A percentile compares a stretch with the other conserved stretches of the same genome.
Conservation (phyloP, 73 alveolate species). For the Tetrahymena borealis region DNA sequence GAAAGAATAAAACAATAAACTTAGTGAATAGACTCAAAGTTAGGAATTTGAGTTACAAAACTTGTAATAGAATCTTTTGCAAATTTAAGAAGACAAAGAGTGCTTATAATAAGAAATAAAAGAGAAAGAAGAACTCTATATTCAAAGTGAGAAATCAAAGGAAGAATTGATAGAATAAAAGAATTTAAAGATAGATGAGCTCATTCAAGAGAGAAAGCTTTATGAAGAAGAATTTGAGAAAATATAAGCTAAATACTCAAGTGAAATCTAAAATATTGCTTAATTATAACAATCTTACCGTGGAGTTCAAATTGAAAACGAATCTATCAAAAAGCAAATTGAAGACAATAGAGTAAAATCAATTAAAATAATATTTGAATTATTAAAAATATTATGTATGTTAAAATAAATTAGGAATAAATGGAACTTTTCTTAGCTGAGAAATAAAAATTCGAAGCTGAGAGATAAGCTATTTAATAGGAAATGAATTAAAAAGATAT, state of each 20-base stretch:
- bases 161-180: background rate
- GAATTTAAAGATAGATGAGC: background rate
- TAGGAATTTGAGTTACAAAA: background rate
- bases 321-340: background rate
- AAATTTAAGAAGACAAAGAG: background rate
- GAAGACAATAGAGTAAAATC: background rate
- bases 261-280: background rate
- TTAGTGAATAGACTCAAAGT: background rate
- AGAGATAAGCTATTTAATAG: background rate
- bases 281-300: background rate
- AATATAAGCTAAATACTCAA: background rate
- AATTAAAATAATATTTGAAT: background rate
- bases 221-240: background rate
- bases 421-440: background rate
- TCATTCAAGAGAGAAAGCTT: background rate
- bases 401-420: background rate
- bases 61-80: background rate
- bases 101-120: background rate
- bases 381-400: background rate
- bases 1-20: background rate
- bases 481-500: background rate
- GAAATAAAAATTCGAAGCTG: background rate
- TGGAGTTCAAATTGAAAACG: background rate
- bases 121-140: background rate
- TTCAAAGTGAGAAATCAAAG: background rate